phyloP scores from a whole-genome alignment of 2,329 filamentous ascomycete genomes.

The Trichoderma semiorbis region DNA sequence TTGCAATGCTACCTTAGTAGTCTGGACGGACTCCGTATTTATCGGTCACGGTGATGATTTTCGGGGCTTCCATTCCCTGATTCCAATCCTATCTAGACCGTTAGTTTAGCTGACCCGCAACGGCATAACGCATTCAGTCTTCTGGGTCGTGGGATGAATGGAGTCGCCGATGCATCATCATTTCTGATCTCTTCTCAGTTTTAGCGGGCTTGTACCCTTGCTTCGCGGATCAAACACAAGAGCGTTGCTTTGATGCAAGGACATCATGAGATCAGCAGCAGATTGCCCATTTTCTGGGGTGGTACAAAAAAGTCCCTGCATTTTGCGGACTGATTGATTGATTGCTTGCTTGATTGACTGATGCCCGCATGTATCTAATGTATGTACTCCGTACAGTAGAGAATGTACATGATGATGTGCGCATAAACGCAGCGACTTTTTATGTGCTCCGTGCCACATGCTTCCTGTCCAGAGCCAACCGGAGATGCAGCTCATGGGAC shows the following conservation, averaged over 20 bases:
- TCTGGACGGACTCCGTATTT: neutral
- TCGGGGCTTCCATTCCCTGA: neutral
- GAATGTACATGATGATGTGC: neutral
- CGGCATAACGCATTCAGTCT: neutral
- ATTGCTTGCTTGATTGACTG: neutral
- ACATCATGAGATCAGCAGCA: conserved; percentile 7
- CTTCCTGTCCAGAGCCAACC: neutral
- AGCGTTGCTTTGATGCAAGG: neutral
- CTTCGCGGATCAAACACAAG: neutral
- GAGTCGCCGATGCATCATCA: neutral
- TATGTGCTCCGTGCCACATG: neutral
- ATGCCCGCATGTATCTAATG: neutral
- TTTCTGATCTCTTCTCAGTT: neutral
- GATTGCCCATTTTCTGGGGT: conserved; percentile 3
- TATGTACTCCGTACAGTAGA: neutral
- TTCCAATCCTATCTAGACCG: neutral
- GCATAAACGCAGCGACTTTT: neutral
- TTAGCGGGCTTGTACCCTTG: neutral
- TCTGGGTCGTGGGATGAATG: neutral
- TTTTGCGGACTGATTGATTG: neutral
- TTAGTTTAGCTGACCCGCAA: conserved; percentile 1
- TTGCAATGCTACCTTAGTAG: conserved; percentile 2
- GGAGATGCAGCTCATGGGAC: conserved; percentile 13
- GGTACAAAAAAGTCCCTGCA: conserved; percentile 11
- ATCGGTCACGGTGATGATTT: conserved; percentile 6